Percentiles rank a stretch among this genome's conserved stretches.
These are phyloP conservation scores for Claviceps citrina DNA, from an alignment of 2,329 filamentous ascomycete species.

Conservation along the genomic window DNA sequence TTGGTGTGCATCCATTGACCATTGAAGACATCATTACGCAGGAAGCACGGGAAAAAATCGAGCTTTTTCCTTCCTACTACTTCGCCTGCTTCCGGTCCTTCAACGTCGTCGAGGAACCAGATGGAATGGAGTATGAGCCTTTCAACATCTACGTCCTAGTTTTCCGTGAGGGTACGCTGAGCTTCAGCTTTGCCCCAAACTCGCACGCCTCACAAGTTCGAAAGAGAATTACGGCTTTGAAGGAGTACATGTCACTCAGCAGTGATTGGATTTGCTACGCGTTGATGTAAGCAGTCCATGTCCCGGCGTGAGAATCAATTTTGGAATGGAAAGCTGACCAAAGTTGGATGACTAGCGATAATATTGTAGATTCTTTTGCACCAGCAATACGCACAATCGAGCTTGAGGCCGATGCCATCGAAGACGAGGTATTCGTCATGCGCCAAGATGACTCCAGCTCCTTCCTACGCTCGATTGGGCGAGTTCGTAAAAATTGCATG, in stretches of 20 bases:
- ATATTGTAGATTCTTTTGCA: constrained; percentile 92
- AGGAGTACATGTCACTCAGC: constrained; percentile 87
- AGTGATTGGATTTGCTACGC: constrained; percentile 99
- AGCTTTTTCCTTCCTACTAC: constrained; percentile 94
- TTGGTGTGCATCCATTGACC: constrained; percentile 87
- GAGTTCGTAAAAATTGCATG: constrained; percentile 88
- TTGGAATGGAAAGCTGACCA: neutral
- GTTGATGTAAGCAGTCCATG: constrained; percentile 55
- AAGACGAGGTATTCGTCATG: constrained; percentile 88
- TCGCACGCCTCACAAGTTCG: constrained; percentile 78
- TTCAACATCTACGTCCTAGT: constrained; percentile 96
- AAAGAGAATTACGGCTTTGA: constrained; percentile 78
- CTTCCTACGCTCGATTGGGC: constrained; percentile 78
- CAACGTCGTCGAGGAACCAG: constrained; percentile 59
- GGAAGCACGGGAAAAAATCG: constrained; percentile 94
- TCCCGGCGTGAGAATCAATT: neutral
- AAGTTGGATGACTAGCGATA: constrained; percentile 42
- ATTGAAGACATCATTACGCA: constrained; percentile 93
- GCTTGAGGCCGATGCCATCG: constrained; percentile 76
- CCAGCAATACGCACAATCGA: constrained; percentile 81
- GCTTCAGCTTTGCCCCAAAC: constrained; percentile 83
- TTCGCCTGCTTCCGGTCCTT: constrained; percentile 97
- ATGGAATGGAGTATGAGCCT: constrained; percentile 73
- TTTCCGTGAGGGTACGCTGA: constrained; percentile 85
- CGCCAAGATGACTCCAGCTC: constrained; percentile 76